Evolutionary conservation across 768 basidiomycete genomes (phyloP).

Genomic region (Russula ochroleuca): DNA sequence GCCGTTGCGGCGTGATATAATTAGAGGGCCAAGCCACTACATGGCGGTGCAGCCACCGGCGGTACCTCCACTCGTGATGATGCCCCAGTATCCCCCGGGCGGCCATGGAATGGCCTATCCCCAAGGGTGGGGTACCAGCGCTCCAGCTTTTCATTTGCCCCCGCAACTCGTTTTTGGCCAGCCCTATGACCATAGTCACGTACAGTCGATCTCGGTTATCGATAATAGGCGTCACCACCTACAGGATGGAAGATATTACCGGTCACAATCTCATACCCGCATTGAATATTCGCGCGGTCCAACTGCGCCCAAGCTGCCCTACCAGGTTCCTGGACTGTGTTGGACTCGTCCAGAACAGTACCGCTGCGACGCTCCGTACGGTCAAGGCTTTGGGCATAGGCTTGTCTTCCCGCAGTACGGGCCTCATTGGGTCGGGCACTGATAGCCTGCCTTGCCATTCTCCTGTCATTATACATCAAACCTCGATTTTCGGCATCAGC

Average conservation of each 20-base stretch:
- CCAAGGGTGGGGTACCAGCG: constrained; percentile 16
- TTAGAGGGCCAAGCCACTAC: constrained; percentile 53
- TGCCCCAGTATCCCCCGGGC: constrained; percentile 28
- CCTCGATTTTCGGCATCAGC: constrained; percentile 20
- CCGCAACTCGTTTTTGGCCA: constrained; percentile 13
- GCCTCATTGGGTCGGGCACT: constrained; percentile 49
- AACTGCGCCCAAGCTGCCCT: constrained; percentile 16
- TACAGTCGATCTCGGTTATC: constrained; percentile 18
- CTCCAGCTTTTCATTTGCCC: constrained; percentile 12
- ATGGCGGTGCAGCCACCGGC: constrained; percentile 57
- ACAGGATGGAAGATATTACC: constrained; percentile 13
- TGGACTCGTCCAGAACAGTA: constrained; percentile 31
- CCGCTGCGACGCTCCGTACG: constrained; percentile 40
- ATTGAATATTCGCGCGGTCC: constrained; percentile 26
- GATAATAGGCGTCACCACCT: constrained; percentile 9
- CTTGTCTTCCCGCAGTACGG: constrained; percentile 43
- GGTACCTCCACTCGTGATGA: constrained; percentile 35
- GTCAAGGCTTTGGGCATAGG: constrained; percentile 43
- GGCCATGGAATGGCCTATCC: constrained; percentile 29
- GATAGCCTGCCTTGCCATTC: constrained; percentile 28
- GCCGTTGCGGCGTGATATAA: constrained; percentile 55
- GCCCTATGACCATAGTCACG: constrained; percentile 22
- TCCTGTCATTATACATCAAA: constrained; percentile 15
- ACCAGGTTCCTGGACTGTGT: constrained; percentile 24
- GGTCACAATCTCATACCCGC: constrained; percentile 24